Conservation (phyloP, 2,329 filamentous ascomycete species). For the Clathrospora elynae region DNA sequence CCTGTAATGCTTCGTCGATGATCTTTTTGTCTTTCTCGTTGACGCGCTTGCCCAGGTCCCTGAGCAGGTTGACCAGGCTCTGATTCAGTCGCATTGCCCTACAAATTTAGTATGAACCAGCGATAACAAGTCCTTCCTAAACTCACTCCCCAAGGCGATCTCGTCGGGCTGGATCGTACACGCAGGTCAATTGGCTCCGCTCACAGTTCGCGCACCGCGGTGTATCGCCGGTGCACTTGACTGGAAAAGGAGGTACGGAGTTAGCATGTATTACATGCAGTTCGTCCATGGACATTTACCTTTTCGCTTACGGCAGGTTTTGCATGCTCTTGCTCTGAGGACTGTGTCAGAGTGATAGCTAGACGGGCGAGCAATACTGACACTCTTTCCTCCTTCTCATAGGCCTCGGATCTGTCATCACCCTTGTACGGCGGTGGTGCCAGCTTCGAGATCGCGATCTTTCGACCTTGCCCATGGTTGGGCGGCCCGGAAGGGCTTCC, state of each 20-base stretch:
- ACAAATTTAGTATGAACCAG: background rate
- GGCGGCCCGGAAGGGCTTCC: background rate
- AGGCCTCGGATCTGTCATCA: slow-evolving; percentile 5
- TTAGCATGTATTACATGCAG: background rate
- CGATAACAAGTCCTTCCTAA: background rate
- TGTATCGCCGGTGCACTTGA: slow-evolving; percentile 32
- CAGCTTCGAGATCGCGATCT: slow-evolving; percentile 24
- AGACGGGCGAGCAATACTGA: slow-evolving; percentile 7
- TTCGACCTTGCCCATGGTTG: slow-evolving; percentile 11
- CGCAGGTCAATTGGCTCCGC: slow-evolving; percentile 16
- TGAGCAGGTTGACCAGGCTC: slow-evolving; percentile 22
- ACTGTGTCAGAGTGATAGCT: slow-evolving; percentile 1
- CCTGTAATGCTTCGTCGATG: slow-evolving; percentile 25
- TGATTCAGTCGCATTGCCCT: slow-evolving; percentile 32
- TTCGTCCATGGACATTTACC: slow-evolving; percentile 6
- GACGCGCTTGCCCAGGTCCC: slow-evolving; percentile 22
- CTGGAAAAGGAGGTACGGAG: slow-evolving; percentile 16
- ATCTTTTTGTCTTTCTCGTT: slow-evolving; percentile 19
- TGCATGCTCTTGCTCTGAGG: slow-evolving; percentile 28
- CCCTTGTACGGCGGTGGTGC: slow-evolving; percentile 9
- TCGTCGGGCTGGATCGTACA: slow-evolving; percentile 32
- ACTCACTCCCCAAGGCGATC: slow-evolving; percentile 33
- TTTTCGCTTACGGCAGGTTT: slow-evolving; percentile 32
- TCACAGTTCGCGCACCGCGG: slow-evolving; percentile 29
- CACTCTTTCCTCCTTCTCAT: slow-evolving; percentile 28